Conservation (phyloP, 2,329 filamentous ascomycete genomes). For the Colletotrichum scovillei region DNA sequence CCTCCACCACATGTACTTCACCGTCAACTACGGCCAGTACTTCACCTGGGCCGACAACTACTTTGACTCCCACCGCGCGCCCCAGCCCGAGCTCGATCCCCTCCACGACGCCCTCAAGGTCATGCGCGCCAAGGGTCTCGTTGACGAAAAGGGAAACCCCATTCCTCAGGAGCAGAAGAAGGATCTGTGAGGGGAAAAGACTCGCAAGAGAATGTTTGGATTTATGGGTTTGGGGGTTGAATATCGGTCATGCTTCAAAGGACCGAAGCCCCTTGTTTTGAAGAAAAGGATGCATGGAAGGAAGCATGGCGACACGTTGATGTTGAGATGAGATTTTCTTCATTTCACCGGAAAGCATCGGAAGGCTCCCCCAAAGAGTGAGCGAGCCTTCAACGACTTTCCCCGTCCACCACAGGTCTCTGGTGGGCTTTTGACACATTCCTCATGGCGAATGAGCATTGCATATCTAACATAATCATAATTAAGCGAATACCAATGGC, state of each 20-base stretch:
- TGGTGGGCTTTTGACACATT: not conserved
- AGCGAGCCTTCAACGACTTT: not conserved
- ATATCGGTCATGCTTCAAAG: not conserved
- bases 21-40: constrained; percentile 61
- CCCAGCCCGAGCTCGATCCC: constrained; percentile 55
- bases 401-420: not conserved
- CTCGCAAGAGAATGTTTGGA: not conserved
- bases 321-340: not conserved
- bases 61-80: constrained; percentile 56
- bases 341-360: not conserved
- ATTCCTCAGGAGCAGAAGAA: constrained; percentile 47
- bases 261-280: not conserved
- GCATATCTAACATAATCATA: constrained; percentile 5
- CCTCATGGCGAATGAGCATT: constrained; percentile 4
- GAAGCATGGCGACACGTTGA: constrained; percentile 13
- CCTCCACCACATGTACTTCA: constrained; percentile 62
- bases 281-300: not conserved
- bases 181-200: constrained; percentile 19
- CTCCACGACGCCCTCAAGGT: constrained; percentile 56
- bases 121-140: constrained; percentile 56
- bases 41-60: constrained; percentile 60
- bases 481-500: not conserved
- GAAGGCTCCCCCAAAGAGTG: not conserved
- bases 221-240: not conserved
- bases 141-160: constrained; percentile 55